Conservation (phyloP, 2,329 filamentous ascomycete species). For the Fonsecaea pedrosoi region DNA sequence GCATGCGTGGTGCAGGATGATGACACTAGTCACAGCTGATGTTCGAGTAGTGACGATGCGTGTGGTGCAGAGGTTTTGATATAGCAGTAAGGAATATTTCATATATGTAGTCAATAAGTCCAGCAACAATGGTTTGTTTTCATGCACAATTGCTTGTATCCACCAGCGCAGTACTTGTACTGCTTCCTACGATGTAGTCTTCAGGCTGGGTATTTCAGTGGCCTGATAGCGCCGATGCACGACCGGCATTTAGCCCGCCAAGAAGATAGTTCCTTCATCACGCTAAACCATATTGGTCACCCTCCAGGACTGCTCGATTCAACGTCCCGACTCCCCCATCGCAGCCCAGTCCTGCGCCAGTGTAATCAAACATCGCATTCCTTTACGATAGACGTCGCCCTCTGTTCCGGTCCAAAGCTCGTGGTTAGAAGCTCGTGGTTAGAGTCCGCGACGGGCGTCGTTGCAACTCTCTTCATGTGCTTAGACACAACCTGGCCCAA, state of each 20-base stretch:
- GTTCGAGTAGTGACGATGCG: background rate
- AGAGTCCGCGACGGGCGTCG: constrained; percentile 31
- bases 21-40: constrained; percentile 2
- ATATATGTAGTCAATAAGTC: background rate
- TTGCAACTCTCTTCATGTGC: constrained; percentile 33
- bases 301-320: constrained; percentile 7
- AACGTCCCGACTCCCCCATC: constrained; percentile 19
- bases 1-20: constrained; percentile 1
- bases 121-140: background rate
- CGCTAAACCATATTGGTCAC: constrained; percentile 16
- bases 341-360: constrained; percentile 19
- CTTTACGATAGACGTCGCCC: constrained; percentile 3
- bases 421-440: constrained; percentile 32
- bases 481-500: constrained; percentile 20
- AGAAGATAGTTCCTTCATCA: constrained; percentile 9
- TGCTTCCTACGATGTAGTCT: constrained; percentile 7
- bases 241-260: background rate
- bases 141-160: background rate
- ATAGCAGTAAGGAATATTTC: background rate
- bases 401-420: constrained; percentile 17
- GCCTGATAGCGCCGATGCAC: constrained; percentile 8
- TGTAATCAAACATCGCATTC: background rate
- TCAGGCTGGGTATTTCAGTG: background rate
- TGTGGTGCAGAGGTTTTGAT: background rate
- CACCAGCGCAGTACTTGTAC: background rate